Evolutionary conservation across 2,329 filamentous ascomycete genomes (phyloP).

Genomic region (Talaromyces sp.): DNA sequence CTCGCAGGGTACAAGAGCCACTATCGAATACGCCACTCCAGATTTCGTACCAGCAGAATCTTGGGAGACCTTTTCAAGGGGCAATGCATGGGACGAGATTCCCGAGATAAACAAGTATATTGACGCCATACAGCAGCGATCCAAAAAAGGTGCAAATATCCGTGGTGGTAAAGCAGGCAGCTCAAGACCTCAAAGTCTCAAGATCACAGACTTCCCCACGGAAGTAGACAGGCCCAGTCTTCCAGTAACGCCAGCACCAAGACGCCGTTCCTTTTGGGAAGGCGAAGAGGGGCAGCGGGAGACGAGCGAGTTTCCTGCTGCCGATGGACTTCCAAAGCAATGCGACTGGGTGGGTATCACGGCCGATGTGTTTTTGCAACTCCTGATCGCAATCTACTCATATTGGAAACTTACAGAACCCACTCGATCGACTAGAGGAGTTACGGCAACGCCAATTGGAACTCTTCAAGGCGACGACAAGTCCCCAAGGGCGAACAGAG

Average conservation of each 20-base stretch:
- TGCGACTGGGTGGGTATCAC: constrained; percentile 85
- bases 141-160: constrained; percentile 7
- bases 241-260: constrained; percentile 81
- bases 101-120: constrained; percentile 86
- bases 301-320: constrained; percentile 57
- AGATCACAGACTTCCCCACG: constrained; percentile 80
- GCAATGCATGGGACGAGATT: constrained; percentile 91
- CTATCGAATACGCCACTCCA: constrained; percentile 19
- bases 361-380: constrained; percentile 41
- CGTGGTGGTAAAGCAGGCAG: constrained; percentile 23
- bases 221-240: constrained; percentile 78
- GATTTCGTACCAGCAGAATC: constrained; percentile 46
- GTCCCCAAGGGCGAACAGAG: constrained; percentile 1
- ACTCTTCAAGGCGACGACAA: constrained; percentile 1
- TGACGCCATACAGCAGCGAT: constrained; percentile 58
- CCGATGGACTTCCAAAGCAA: constrained; percentile 80
- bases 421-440: constrained; percentile 63
- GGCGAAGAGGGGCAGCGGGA: not conserved
- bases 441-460: constrained; percentile 50
- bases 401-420: constrained; percentile 58
- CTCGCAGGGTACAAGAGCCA: not conserved
- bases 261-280: constrained; percentile 8
- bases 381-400: constrained; percentile 42
- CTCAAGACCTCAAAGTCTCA: constrained; percentile 52
- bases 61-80: constrained; percentile 65